These are phyloP conservation scores for Agrocybe pediades DNA, from an alignment of 768 basidiomycete species.

Conservation along the genomic window DNA sequence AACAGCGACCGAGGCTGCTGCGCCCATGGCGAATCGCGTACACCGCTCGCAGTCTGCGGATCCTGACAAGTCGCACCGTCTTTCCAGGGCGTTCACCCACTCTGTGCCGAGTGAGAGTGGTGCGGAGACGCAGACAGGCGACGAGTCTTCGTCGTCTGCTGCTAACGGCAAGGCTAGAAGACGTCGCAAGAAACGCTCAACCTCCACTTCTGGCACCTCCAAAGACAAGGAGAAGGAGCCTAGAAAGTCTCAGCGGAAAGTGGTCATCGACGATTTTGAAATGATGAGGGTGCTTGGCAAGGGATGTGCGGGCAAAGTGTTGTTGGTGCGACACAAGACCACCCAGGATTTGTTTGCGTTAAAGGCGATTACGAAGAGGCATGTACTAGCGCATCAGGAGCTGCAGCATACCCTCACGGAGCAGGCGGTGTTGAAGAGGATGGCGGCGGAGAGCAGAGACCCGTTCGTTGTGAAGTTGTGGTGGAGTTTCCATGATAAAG, in stretches of 20 bases:
- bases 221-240: slow-evolving; percentile 56
- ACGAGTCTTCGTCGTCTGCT: slow-evolving; percentile 72
- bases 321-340: slow-evolving; percentile 83
- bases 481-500: slow-evolving; percentile 98
- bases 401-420: slow-evolving; percentile 95
- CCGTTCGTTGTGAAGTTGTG: slow-evolving; percentile 96
- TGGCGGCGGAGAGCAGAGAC: slow-evolving; percentile 86
- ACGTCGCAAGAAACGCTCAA: slow-evolving; percentile 24
- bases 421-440: slow-evolving; percentile 91
- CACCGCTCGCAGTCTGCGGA: slow-evolving; percentile 84
- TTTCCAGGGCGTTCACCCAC: slow-evolving; percentile 60
- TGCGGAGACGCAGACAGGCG: slow-evolving; percentile 63
- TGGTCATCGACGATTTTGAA: slow-evolving; percentile 90
- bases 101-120: slow-evolving; percentile 51
- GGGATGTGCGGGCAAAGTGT: slow-evolving; percentile 96
- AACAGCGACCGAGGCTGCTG: slow-evolving; percentile 33
- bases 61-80: slow-evolving; percentile 60
- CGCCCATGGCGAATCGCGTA: slow-evolving; percentile 41
- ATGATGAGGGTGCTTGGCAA: slow-evolving; percentile 96
- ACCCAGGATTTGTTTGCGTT: slow-evolving; percentile 81
- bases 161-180: slow-evolving; percentile 11
- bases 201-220: slow-evolving; percentile 35
- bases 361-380: slow-evolving; percentile 97
- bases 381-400: slow-evolving; percentile 96
- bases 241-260: slow-evolving; percentile 69